phyloP scores from a whole-genome alignment of 169 alveolate species.

The Plasmodium chabaudi region DNA sequence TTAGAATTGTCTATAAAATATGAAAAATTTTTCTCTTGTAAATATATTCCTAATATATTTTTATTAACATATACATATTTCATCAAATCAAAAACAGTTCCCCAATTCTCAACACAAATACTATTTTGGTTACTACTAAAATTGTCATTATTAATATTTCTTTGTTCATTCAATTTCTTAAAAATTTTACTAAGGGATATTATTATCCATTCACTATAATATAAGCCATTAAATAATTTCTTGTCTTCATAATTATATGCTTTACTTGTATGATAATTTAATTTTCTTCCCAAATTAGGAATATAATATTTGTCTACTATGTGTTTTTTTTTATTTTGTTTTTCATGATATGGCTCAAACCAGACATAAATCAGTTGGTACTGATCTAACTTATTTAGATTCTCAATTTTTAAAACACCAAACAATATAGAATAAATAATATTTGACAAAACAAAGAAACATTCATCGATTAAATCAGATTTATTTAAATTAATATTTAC shows the following conservation, averaged over 20 bases:
- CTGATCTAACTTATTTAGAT: slow-evolving; percentile 8
- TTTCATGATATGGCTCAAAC: slow-evolving; percentile 36
- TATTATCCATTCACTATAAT: slow-evolving; percentile 61
- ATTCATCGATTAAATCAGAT: slow-evolving; percentile 35
- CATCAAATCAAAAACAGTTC: slow-evolving; percentile 38
- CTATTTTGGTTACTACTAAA: neutral
- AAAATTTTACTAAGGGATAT: slow-evolving; percentile 20
- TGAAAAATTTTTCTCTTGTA: neutral
- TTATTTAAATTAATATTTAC: slow-evolving; percentile 2
- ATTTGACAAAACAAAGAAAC: slow-evolving; percentile 30
- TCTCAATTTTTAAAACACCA: slow-evolving; percentile 32
- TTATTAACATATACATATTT: slow-evolving; percentile 22
- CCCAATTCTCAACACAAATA: slow-evolving; percentile 42
- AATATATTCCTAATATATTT: slow-evolving; percentile 16
- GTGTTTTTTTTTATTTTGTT: neutral
- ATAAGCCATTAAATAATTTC: slow-evolving; percentile 3
- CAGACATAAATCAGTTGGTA: slow-evolving; percentile 42
- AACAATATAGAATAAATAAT: slow-evolving; percentile 21
- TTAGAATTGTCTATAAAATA: neutral
- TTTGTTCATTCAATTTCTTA: no score
- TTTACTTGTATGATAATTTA: neutral
- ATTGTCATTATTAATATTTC: neutral
- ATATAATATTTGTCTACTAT: neutral
- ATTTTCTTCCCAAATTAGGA: neutral
- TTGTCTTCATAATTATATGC: no score